Evolutionary conservation across 2,329 filamentous ascomycete species (phyloP).

Genomic region (Thelonectria blattea): DNA sequence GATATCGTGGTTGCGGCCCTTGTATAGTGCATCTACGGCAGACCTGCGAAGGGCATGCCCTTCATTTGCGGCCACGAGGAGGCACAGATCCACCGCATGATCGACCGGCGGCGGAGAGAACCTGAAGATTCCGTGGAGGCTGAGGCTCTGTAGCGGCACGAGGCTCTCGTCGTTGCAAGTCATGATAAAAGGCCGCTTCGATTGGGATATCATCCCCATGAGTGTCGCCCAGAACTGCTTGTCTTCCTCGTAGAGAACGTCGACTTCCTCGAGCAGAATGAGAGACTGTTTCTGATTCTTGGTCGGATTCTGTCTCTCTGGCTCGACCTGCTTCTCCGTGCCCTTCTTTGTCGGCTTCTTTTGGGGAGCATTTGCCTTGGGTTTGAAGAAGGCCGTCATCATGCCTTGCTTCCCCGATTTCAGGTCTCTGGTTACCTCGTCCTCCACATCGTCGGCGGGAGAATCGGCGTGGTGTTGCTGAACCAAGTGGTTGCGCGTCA

Average conservation of each 20-base stretch:
- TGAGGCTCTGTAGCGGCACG: slow-evolving; percentile 76
- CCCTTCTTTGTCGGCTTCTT: slow-evolving; percentile 40
- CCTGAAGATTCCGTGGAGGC: slow-evolving; percentile 84
- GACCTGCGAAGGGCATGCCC: slow-evolving; percentile 77
- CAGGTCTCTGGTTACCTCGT: slow-evolving; percentile 55
- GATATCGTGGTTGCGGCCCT: slow-evolving; percentile 72
- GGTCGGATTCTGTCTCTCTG: slow-evolving; percentile 40
- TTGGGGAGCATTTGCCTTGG: slow-evolving; percentile 45
- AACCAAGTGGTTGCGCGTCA: slow-evolving; percentile 95
- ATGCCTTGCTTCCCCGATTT: slow-evolving; percentile 76
- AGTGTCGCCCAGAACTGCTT: slow-evolving; percentile 93
- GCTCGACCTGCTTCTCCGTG: slow-evolving; percentile 37
- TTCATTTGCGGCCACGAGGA: slow-evolving; percentile 85
- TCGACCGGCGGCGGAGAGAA: slow-evolving; percentile 70
- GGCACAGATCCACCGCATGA: slow-evolving; percentile 77
- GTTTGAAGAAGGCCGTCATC: slow-evolving; percentile 82
- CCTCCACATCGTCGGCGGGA: slow-evolving; percentile 31
- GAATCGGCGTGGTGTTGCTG: slow-evolving; percentile 51
- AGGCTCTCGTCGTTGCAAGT: slow-evolving; percentile 92
- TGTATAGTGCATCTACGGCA: slow-evolving; percentile 73
- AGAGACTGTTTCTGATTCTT: slow-evolving; percentile 86
- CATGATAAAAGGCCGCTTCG: slow-evolving; percentile 90
- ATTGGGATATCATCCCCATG: slow-evolving; percentile 76
- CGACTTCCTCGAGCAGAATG: slow-evolving; percentile 92
- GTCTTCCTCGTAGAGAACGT: slow-evolving; percentile 93